Base-by-base conservation (phyloP, 371 early-diverging fungal genomes). In the Mucor indicus region DNA sequence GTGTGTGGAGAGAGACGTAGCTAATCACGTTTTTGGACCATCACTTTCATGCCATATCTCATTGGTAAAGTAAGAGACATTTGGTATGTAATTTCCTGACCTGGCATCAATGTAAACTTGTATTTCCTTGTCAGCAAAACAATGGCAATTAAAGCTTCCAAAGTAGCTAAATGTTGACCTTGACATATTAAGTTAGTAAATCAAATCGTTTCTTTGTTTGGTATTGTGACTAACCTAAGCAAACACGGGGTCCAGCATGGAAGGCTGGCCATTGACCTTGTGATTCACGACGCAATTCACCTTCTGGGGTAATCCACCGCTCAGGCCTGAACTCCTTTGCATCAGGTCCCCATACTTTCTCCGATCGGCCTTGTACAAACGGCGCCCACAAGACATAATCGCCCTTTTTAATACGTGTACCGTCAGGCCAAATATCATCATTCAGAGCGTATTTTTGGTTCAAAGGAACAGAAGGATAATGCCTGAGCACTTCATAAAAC, bases 161-260 rank as follows among this genome's bases (percentile, higher is more conserved):
- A 53, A 1, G 76, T 79, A 0, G 81, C 81, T 22, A 81, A 64
- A 10, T 72, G 64, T 55, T 81, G 79, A 4, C 50, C 50, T 39
- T 24, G 6, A 37, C 12, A 37, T 5, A 37, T 5, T 7, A 27
- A 7, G 11, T 7, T 15, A 20, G 20, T 37, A 6, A 37, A 20
- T 27, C 11, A 7, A 7, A 7, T 27, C 11, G 5, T 27, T 27
- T 27, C 11, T 27, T 27, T n/a, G n/a, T n/a, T n/a, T n/a, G n/a
- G n/a, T n/a, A n/a, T n/a, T n/a, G n/a, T n/a, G n/a, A n/a, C 11
- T 4, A 17, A 20, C 68, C 85, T 20, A 87, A 61, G 46, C 87
- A 89, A 16, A 83, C 72, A 21, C 89, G 72, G 1, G 89, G 87
- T 0, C 89, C 88, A 8, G 81, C 84, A 45, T 85, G 82, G 61